phyloP scores from a whole-genome alignment of 1,139 yeast species.

The Candida sp. region DNA sequence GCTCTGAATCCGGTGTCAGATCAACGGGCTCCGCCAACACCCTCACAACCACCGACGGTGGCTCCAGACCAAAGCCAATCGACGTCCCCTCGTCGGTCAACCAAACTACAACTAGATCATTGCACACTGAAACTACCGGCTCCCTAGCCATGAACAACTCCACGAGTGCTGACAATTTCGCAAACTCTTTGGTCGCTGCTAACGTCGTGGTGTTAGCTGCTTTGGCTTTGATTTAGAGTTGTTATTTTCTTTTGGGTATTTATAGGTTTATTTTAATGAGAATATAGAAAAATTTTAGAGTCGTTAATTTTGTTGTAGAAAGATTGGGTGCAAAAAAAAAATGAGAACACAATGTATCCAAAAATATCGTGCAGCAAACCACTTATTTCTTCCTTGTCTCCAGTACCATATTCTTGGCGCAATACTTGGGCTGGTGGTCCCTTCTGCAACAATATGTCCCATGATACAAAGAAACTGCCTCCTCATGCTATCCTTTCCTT shows the following conservation, averaged over 20 bases:
- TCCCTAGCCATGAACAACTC: background rate
- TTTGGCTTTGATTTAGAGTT: conserved; percentile 5
- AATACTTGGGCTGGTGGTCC: too few relatives aligned
- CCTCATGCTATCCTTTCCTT: conserved; percentile 3
- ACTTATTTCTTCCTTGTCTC: background rate
- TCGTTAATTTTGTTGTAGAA: background rate
- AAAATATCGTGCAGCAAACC: background rate
- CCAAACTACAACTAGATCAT: conserved; percentile 1
- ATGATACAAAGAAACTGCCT: background rate
- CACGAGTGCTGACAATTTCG: conserved; percentile 1
- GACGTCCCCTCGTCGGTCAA: background rate
- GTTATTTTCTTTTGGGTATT: background rate
- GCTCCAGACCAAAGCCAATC: background rate
- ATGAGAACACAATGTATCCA: background rate
- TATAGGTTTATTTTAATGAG: background rate
- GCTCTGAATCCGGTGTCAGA: background rate
- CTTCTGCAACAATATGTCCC: conserved; percentile 3
- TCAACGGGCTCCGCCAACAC: conserved; percentile 1
- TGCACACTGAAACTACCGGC: background rate
- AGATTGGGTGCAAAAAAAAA: conserved; percentile 6
- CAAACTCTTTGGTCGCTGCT: conserved; percentile 2
- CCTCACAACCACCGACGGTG: background rate
- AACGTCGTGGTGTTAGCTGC: conserved; percentile 5
- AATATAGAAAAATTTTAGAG: background rate
- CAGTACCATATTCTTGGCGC: background rate